Conservation (phyloP, 2,329 filamentous ascomycete genomes). For the Nothophoma quercina region DNA sequence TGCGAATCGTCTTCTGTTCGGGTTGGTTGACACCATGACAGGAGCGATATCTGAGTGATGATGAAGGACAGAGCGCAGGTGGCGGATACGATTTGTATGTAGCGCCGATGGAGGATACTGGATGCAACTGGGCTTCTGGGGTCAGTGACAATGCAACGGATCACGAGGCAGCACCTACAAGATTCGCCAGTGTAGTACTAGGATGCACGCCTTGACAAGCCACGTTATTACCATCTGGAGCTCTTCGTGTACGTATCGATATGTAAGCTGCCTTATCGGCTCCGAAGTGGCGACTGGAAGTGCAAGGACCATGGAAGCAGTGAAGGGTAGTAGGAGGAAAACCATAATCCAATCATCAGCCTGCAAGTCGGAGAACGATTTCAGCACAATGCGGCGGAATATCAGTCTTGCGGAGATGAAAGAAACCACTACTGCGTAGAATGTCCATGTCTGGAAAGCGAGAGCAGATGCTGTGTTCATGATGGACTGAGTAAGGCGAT, state of each 20-base stretch:
- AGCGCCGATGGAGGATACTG: constrained; percentile 18
- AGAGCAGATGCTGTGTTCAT: constrained; percentile 22
- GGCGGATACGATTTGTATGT: constrained; percentile 13
- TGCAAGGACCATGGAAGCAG: constrained; percentile 26
- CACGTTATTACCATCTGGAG: constrained; percentile 35
- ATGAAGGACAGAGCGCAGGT: constrained; percentile 33
- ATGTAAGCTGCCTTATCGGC: constrained; percentile 17
- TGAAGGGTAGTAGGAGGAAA: constrained; percentile 32
- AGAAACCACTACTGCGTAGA: constrained; percentile 32
- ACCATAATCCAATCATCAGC: constrained; percentile 41
- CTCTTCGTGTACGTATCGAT: constrained; percentile 36
- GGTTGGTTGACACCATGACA: constrained; percentile 32
- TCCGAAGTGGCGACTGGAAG: constrained; percentile 12
- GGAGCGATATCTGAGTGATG: constrained; percentile 26
- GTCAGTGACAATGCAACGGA: constrained; percentile 2
- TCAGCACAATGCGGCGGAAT: constrained; percentile 32
- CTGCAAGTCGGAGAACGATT: constrained; percentile 32
- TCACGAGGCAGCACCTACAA: constrained; percentile 26
- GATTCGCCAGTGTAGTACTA: constrained; percentile 40
- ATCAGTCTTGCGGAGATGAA: constrained; percentile 33
- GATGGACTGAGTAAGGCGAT: not conserved
- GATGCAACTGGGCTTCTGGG: constrained; percentile 19
- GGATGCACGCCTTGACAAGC: constrained; percentile 39
- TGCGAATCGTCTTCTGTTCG: constrained; percentile 13
- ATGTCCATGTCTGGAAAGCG: constrained; percentile 33